These are phyloP conservation scores for Gossypium sturtianum DNA, from an alignment of 345 rosid genomes.

Conservation along the genomic window DNA sequence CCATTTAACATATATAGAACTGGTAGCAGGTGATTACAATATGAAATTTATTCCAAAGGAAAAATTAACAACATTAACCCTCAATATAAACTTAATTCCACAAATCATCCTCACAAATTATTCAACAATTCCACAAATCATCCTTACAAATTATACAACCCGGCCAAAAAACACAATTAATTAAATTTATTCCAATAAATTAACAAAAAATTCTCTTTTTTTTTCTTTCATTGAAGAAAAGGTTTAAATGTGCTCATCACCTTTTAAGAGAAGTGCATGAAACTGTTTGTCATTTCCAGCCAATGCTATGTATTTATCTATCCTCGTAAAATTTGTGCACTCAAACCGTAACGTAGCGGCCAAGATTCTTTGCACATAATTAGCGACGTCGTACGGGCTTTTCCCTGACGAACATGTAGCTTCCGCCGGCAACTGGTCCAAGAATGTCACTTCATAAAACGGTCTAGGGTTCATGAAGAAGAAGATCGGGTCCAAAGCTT, in stretches of 20 bases:
- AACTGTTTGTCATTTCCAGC: constrained; percentile 86
- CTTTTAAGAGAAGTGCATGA: constrained; percentile 43
- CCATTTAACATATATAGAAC: too few relatives aligned
- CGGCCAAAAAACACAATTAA: not conserved
- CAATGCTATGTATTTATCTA: constrained; percentile 69
- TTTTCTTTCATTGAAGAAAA: constrained; percentile 25
- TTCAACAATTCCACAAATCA: not conserved
- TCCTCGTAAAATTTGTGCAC: constrained; percentile 85
- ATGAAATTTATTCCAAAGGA: too few relatives aligned
- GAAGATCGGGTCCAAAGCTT: constrained; percentile 77
- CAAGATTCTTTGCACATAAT: constrained; percentile 79
- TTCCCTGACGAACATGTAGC: constrained; percentile 87
- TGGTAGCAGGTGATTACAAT: too few relatives aligned
- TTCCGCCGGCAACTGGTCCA: constrained; percentile 74
- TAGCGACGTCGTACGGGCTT: constrained; percentile 84
- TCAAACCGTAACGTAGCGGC: constrained; percentile 84
- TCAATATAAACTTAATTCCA: too few relatives aligned
- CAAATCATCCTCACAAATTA: not conserved
- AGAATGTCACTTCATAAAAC: constrained; percentile 77
- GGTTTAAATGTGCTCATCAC: constrained; percentile 58
- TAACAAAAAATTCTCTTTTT: too few relatives aligned
- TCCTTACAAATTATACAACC: too few relatives aligned
- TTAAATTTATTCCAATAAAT: not conserved
- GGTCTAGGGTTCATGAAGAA: constrained; percentile 96
- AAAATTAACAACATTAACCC: too few relatives aligned